Evolutionary conservation across 2,329 filamentous ascomycete species (phyloP).

Genomic region (Colletotrichum costaricense): DNA sequence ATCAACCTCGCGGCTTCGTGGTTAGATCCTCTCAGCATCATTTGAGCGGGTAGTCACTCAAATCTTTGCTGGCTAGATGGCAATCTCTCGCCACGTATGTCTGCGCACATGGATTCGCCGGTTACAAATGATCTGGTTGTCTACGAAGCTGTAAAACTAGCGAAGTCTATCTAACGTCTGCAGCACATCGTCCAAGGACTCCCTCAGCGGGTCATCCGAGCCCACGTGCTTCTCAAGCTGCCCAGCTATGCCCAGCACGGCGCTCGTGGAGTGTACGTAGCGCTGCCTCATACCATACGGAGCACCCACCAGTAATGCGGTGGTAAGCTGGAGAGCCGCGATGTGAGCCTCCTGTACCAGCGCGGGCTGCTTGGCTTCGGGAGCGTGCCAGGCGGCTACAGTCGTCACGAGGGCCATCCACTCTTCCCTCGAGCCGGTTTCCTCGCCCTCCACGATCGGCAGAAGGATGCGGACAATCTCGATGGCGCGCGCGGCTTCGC

Average conservation of each 20-base stretch:
- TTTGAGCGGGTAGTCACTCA: too few species aligned
- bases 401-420: conserved; percentile 68
- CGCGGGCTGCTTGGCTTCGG: conserved; percentile 41
- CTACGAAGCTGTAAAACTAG: neutral
- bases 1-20: too few species aligned
- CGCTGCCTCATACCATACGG: conserved; percentile 59
- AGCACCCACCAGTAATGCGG: conserved; percentile 60
- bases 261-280: conserved; percentile 62
- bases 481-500: conserved; percentile 59
- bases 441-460: conserved; percentile 60
- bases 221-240: conserved; percentile 51
- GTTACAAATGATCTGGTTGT: neutral
- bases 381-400: conserved; percentile 60
- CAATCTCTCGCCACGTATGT: too few species aligned
- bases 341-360: conserved; percentile 61
- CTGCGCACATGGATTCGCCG: too few species aligned
- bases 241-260: conserved; percentile 60
- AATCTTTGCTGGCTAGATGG: too few species aligned
- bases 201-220: conserved; percentile 47
- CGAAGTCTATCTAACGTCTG: conserved; percentile 43
- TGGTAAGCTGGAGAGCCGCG: conserved; percentile 66
- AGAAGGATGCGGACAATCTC: conserved; percentile 68
- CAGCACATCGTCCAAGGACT: conserved; percentile 59
- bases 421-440: conserved; percentile 57
- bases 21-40: too few species aligned